Base-by-base conservation (phyloP, 2,329 filamentous ascomycete species). In the Anthostomella pinea region DNA sequence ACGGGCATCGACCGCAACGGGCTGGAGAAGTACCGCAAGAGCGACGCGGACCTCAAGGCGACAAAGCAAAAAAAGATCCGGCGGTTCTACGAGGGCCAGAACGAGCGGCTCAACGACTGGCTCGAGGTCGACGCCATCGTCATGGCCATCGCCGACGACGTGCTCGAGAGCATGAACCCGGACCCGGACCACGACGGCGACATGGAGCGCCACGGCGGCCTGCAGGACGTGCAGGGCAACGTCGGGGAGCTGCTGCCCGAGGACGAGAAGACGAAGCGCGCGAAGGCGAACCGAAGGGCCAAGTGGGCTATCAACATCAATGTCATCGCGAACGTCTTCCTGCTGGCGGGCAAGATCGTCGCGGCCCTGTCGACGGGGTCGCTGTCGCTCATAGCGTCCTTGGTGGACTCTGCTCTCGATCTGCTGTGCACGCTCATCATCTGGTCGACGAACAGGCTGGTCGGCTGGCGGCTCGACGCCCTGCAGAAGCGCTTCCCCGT, bases 321-420 rank as follows among this genome's bases (percentile, higher is more conserved):
- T 42, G 69, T 81, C 6, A 55, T 73, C n/a, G 76, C 77, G 24
- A 81, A 81, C 47, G 67, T 79, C 25, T 51, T 78, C 30, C 65
- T 81, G 2, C 63, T 81, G 3, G 59, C 65, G 8, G 75, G 72
- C 4, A 81, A 81, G 52, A 65, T 73, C 29, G 60, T 70, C 10
- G 76, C 76, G 10, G 74, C 73, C 13, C 60, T 73, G 25, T 70
- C 68, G 45, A 78, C 76, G 3, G 70, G 63, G 30, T 82, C 78
- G 1, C 66, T 82, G 6, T 81, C 77, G 2, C 65, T 82, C 13
- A 72, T 81, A 21, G 78, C 78, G 8, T 79, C 75, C 14, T 66
- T 80, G 8, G 73, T 80, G 10, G 78, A 83, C 54, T 79, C 76
- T 1, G 76, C 74, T 2, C 64, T 81, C 13, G 77, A 81, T 43